Conservation (phyloP, 2,329 filamentous ascomycete species). For the Hypoxylon sp. region DNA sequence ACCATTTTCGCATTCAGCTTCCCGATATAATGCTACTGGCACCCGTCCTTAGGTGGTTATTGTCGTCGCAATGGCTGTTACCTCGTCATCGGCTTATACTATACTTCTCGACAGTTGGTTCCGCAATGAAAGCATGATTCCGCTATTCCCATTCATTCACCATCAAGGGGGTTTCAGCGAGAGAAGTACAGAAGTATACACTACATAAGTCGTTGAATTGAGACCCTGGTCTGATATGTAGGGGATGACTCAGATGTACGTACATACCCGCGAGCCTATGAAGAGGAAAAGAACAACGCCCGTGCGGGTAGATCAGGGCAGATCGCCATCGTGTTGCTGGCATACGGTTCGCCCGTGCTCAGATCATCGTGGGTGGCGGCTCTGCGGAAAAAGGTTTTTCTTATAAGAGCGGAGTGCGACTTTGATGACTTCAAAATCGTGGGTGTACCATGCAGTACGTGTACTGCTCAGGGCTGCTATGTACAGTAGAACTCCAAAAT, state of each 20-base stretch:
- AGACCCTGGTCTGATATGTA: conserved; percentile 9
- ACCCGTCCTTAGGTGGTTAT: conserved; percentile 17
- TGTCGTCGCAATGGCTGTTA: conserved; percentile 32
- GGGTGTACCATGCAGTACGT: conserved; percentile 6
- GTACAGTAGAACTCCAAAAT: conserved; percentile 5
- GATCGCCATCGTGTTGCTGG: conserved; percentile 30
- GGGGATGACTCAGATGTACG: conserved; percentile 34
- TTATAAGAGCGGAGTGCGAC: conserved; percentile 25
- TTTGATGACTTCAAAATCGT: conserved; percentile 17
- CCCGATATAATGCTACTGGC: conserved; percentile 22
- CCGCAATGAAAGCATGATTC: conserved; percentile 19
- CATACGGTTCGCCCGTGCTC: conserved; percentile 16
- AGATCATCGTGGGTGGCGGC: conserved; percentile 35
- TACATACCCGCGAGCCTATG: conserved; percentile 11
- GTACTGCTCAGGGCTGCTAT: not conserved
- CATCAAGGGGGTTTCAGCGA: not conserved
- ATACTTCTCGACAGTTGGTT: conserved; percentile 16
- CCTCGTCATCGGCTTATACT: conserved; percentile 19
- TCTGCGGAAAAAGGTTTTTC: conserved; percentile 43
- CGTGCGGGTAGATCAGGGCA: conserved; percentile 37
- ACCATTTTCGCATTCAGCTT: conserved; percentile 24
- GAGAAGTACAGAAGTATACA: not conserved
- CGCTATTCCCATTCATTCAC: conserved; percentile 6
- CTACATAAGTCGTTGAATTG: conserved; percentile 23
- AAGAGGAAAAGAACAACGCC: conserved; percentile 24